Percentiles rank a stretch among this genome's conserved stretches.
phyloP scores from a whole-genome alignment of 148 eudicot genomes.

The Limonium bicolor region DNA sequence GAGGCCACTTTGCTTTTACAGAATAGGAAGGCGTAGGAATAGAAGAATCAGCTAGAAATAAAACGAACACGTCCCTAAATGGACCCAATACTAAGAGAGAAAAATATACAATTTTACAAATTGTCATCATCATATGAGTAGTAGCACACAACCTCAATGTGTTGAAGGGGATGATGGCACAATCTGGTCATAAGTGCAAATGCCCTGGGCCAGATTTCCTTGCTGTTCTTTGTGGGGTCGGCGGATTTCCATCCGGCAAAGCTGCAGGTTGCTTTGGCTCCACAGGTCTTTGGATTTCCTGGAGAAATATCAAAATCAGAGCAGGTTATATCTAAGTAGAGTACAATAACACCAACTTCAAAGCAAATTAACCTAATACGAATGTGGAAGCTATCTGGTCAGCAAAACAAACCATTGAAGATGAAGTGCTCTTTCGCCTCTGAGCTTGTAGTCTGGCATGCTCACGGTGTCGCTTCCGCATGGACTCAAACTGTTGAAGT shows the following conservation, averaged over 20 bases:
- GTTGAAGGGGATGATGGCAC: constrained; percentile 11
- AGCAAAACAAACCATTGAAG: constrained; percentile 23
- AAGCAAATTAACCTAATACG: no score
- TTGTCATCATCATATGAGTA: constrained; percentile 17
- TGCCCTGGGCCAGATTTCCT: constrained; percentile 49
- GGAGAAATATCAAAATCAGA: constrained; percentile 3
- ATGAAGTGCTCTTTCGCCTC: constrained; percentile 20
- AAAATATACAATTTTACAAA: constrained; percentile 67
- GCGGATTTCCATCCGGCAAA: constrained; percentile 20
- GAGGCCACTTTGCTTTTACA: constrained; percentile 4
- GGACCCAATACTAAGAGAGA: neutral
- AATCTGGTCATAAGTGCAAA: constrained; percentile 27
- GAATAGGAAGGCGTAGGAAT: neutral
- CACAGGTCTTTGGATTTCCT: constrained; percentile 41
- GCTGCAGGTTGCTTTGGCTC: constrained; percentile 24
- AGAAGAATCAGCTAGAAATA: neutral
- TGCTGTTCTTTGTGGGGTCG: constrained; percentile 33
- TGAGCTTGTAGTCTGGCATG: constrained; percentile 31
- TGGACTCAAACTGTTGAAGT: constrained; percentile 58
- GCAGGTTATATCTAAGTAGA: no score
- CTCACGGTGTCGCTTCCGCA: constrained; percentile 61
- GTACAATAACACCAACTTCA: no score
- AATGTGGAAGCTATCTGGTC: no score
- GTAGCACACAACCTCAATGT: constrained; percentile 8
- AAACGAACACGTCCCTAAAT: no score